A percentile compares a stretch with the other conserved stretches of the same genome.
These are phyloP conservation scores for Clavaria fumosa DNA, from an alignment of 768 basidiomycete genomes.

Conservation along the genomic window DNA sequence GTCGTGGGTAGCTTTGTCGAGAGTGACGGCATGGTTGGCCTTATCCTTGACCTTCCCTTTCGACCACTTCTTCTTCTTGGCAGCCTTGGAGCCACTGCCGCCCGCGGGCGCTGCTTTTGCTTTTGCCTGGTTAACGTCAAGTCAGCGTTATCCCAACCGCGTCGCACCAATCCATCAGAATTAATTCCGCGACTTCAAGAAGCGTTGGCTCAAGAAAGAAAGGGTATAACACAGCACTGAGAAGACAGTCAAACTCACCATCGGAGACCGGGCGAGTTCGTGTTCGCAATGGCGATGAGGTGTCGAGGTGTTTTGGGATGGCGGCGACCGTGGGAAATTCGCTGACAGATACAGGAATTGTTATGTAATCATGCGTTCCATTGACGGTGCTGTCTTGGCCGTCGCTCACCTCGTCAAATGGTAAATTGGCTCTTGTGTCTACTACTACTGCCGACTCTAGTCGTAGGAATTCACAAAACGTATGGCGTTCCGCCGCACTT, in stretches of 20 bases:
- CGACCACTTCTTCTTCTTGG: slow-evolving; percentile 99
- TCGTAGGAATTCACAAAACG: slow-evolving; percentile 32
- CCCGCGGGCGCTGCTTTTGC: slow-evolving; percentile 72
- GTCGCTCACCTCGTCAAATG: slow-evolving; percentile 19
- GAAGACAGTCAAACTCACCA: too few species aligned
- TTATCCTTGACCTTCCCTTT: slow-evolving; percentile 99
- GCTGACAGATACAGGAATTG: too few species aligned
- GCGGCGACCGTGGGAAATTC: too few species aligned
- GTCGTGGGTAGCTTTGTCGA: slow-evolving; percentile 88
- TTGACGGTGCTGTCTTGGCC: too few species aligned
- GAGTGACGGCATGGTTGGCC: slow-evolving; percentile 88
- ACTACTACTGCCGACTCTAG: slow-evolving; percentile 25
- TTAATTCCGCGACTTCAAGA: too few species aligned
- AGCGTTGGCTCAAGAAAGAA: too few species aligned
- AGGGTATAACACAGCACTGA: too few species aligned
- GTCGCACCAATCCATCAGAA: slow-evolving; percentile 25
- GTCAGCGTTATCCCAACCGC: slow-evolving; percentile 23
- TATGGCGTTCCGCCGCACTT: slow-evolving; percentile 44
- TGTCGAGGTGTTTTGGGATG: too few species aligned
- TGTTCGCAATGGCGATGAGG: too few species aligned
- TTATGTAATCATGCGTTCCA: not conserved
- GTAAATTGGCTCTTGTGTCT: slow-evolving; percentile 34
- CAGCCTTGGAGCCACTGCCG: slow-evolving; percentile 66
- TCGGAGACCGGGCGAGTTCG: too few species aligned
- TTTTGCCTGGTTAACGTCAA: slow-evolving; percentile 33